Percentiles rank a stretch among this genome's conserved stretches.
phyloP scores from a whole-genome alignment of 2,329 filamentous ascomycete species.

The Talaromyces sp. region DNA sequence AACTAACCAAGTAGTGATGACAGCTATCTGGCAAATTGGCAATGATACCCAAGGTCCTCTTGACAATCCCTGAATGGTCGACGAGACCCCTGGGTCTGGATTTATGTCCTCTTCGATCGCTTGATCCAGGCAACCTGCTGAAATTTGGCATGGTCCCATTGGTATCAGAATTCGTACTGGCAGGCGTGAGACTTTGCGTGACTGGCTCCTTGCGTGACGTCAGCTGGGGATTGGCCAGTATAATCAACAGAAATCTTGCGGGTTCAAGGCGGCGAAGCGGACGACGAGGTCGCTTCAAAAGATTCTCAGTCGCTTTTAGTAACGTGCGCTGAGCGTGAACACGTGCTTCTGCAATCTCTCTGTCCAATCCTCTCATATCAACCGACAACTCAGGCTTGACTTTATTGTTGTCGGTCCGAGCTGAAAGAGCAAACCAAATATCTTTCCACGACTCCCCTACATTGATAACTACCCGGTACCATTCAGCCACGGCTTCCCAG shows the following conservation, averaged over 20 bases:
- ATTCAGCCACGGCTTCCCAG: slow-evolving; percentile 65
- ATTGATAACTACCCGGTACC: slow-evolving; percentile 66
- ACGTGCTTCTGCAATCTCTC: slow-evolving; percentile 55
- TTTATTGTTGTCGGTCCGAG: slow-evolving; percentile 22
- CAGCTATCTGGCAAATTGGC: slow-evolving; percentile 70
- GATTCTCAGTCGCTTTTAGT: slow-evolving; percentile 69
- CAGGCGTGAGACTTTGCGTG: slow-evolving; percentile 8
- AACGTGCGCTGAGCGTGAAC: slow-evolving; percentile 63
- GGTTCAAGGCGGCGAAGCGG: slow-evolving; percentile 63
- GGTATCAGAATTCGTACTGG: background rate
- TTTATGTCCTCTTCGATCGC: slow-evolving; percentile 16
- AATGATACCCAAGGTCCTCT: slow-evolving; percentile 73
- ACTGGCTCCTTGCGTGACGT: slow-evolving; percentile 2
- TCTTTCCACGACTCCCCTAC: slow-evolving; percentile 62
- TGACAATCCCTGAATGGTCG: slow-evolving; percentile 76
- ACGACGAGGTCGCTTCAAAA: slow-evolving; percentile 73
- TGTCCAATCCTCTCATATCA: slow-evolving; percentile 43
- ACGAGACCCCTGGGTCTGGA: slow-evolving; percentile 43
- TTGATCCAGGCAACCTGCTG: slow-evolving; percentile 10
- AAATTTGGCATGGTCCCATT: slow-evolving; percentile 7
- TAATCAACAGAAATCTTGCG: slow-evolving; percentile 69
- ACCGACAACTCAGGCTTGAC: slow-evolving; percentile 23
- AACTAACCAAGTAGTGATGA: slow-evolving; percentile 69
- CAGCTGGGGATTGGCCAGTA: slow-evolving; percentile 73
- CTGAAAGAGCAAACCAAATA: slow-evolving; percentile 50